These are phyloP conservation scores for Lathyrus aphaca DNA, from an alignment of 306 rosid species.

Conservation along the genomic window DNA sequence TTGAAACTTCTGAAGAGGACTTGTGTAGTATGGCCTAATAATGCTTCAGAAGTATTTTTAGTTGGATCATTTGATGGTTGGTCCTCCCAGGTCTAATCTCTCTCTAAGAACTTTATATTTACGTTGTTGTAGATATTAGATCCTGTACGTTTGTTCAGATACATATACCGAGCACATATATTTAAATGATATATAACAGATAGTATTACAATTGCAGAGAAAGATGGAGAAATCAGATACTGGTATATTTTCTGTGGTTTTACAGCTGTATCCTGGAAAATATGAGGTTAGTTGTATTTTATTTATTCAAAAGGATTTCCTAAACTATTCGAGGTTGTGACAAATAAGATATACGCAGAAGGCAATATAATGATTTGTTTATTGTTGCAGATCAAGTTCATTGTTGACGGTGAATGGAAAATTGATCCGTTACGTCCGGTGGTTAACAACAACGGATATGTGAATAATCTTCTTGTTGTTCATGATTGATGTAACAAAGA, in stretches of 20 bases:
- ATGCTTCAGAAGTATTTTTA: constrained; percentile 82
- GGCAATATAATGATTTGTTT: constrained; percentile 7
- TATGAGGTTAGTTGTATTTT: constrained; percentile 66
- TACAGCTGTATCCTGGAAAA: constrained; percentile 88
- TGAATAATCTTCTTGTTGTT: constrained; percentile 71
- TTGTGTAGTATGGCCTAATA: constrained; percentile 74
- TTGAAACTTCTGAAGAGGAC: constrained; percentile 55
- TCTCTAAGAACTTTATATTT: constrained; percentile 9
- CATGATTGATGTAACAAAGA: constrained; percentile 38
- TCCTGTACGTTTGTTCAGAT: neutral
- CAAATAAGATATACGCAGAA: neutral
- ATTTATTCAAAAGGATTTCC: constrained; percentile 19
- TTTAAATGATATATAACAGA: constrained; percentile 31
- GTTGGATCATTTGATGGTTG: constrained; percentile 95
- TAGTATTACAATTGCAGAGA: constrained; percentile 57
- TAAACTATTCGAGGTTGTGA: constrained; percentile 9
- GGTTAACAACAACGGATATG: constrained; percentile 54
- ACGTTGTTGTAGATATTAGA: constrained; percentile 9
- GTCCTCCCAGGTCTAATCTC: constrained; percentile 68
- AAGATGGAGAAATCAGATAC: constrained; percentile 70
- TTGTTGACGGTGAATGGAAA: constrained; percentile 94
- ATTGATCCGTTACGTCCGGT: constrained; percentile 78
- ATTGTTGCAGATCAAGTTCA: constrained; percentile 78
- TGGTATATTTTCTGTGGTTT: constrained; percentile 69
- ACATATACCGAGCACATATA: neutral